Evolutionary conservation across 2,329 filamentous ascomycete species (phyloP).

Genomic region (Trichoderma sp.): DNA sequence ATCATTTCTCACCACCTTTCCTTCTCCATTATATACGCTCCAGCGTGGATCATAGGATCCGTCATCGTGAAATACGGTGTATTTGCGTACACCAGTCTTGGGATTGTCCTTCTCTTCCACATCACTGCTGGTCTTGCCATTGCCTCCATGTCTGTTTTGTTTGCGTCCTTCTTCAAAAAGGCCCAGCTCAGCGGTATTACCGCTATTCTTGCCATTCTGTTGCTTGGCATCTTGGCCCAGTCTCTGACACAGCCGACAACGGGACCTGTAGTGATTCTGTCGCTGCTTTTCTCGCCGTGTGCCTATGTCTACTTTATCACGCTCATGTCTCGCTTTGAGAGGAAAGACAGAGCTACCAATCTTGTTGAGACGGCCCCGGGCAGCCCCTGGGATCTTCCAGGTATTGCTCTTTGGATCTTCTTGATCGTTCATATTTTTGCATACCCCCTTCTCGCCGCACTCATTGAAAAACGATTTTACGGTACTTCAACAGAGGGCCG

Average conservation of each 20-base stretch:
- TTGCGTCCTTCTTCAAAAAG: constrained; percentile 80
- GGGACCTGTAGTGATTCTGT: constrained; percentile 66
- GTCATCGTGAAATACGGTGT: constrained; percentile 64
- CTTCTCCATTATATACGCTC: constrained; percentile 77
- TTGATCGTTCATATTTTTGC: constrained; percentile 73
- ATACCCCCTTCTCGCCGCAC: constrained; percentile 74
- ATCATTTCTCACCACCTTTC: constrained; percentile 77
- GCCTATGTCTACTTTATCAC: constrained; percentile 83
- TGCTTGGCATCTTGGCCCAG: constrained; percentile 82
- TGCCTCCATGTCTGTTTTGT: constrained; percentile 77
- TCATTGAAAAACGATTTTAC: constrained; percentile 73
- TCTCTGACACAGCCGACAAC: constrained; percentile 65
- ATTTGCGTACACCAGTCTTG: constrained; percentile 64
- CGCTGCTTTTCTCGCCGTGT: constrained; percentile 80
- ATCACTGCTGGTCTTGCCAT: constrained; percentile 75
- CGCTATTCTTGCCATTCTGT: constrained; percentile 68
- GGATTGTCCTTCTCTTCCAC: constrained; percentile 72
- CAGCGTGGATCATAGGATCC: constrained; percentile 79
- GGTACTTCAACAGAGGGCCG: constrained; percentile 69
- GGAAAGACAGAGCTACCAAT: constrained; percentile 59
- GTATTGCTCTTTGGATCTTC: constrained; percentile 77
- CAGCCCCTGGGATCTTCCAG: constrained; percentile 68
- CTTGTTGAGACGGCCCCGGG: constrained; percentile 63
- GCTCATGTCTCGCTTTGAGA: constrained; percentile 75
- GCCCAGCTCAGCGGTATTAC: constrained; percentile 86